A percentile compares a stretch with the other conserved stretches of the same genome.
Conservation (phyloP, 768 basidiomycete species). For the Suillus hirtellus region DNA sequence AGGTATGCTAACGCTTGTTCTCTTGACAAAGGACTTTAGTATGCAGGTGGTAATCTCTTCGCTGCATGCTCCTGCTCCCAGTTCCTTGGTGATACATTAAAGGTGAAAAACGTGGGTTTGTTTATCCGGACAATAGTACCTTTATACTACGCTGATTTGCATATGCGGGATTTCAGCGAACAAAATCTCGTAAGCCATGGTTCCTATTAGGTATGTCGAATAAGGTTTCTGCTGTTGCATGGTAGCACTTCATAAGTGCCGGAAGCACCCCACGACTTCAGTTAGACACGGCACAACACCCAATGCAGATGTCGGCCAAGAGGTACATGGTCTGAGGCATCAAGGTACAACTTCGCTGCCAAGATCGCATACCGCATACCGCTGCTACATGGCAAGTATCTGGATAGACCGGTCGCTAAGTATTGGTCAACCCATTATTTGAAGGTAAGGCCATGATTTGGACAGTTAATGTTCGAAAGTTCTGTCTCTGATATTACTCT, state of each 20-base stretch:
- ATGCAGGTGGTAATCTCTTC: conserved; percentile 1
- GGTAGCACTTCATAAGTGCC: neutral
- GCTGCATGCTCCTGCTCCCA: neutral
- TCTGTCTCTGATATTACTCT: neutral
- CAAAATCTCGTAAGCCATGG: neutral
- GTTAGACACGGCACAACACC: neutral
- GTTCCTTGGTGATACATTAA: conserved; percentile 4
- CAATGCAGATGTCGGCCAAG: neutral
- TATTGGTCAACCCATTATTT: neutral
- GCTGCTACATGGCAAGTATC: neutral
- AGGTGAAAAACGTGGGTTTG: neutral
- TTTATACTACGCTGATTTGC: neutral
- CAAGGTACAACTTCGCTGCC: neutral
- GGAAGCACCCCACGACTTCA: neutral
- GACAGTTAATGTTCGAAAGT: neutral
- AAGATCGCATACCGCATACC: neutral
- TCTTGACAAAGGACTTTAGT: conserved; percentile 7
- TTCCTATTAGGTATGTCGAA: neutral
- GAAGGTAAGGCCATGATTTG: neutral
- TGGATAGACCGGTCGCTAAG: neutral
- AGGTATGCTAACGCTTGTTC: neutral
- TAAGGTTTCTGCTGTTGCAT: neutral
- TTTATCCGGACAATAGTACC: neutral
- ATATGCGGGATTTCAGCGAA: neutral
- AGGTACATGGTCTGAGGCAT: neutral